Conservation (phyloP, 1,284 basidiomycete genomes). For the Afroboletus lepidellus region DNA sequence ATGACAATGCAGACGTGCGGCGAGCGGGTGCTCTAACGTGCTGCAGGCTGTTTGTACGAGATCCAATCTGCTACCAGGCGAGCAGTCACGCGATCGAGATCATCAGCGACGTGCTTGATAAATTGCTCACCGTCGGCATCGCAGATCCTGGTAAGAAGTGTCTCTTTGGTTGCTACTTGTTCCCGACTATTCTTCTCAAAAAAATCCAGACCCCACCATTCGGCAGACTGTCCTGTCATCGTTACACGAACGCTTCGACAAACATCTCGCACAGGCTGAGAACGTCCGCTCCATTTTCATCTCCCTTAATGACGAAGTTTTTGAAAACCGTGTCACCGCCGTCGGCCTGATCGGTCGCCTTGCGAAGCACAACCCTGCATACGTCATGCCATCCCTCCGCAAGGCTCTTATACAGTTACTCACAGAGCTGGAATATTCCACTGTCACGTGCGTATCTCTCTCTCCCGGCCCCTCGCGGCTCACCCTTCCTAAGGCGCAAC, state of each 20-base stretch:
- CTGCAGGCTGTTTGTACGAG: conserved; percentile 88
- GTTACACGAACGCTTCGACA: conserved; percentile 94
- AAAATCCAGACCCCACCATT: conserved; percentile 68
- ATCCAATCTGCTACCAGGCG: conserved; percentile 95
- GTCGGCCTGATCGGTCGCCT: conserved; percentile 92
- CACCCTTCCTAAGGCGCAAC: conserved; percentile 52
- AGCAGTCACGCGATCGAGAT: conserved; percentile 97
- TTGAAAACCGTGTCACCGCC: conserved; percentile 89
- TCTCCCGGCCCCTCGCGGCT: neutral
- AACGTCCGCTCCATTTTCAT: conserved; percentile 97
- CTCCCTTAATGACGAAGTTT: conserved; percentile 96
- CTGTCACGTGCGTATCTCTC: conserved; percentile 62
- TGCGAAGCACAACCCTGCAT: conserved; percentile 95
- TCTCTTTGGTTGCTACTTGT: neutral
- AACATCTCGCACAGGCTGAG: conserved; percentile 98
- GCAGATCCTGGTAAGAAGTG: conserved; percentile 85
- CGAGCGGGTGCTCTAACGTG: conserved; percentile 92
- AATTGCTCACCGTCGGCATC: conserved; percentile 94
- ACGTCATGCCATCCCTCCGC: conserved; percentile 96
- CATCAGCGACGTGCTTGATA: conserved; percentile 97
- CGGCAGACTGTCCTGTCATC: conserved; percentile 86
- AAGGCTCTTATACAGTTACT: conserved; percentile 96
- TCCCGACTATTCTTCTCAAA: conserved; percentile 2
- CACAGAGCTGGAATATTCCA: conserved; percentile 97
- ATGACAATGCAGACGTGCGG: conserved; percentile 88